Evolutionary conservation across 352 stramenopile species (phyloP), one percentile per base, ranked within the genome.

Genomic region (Pythium brachiatum): DNA sequence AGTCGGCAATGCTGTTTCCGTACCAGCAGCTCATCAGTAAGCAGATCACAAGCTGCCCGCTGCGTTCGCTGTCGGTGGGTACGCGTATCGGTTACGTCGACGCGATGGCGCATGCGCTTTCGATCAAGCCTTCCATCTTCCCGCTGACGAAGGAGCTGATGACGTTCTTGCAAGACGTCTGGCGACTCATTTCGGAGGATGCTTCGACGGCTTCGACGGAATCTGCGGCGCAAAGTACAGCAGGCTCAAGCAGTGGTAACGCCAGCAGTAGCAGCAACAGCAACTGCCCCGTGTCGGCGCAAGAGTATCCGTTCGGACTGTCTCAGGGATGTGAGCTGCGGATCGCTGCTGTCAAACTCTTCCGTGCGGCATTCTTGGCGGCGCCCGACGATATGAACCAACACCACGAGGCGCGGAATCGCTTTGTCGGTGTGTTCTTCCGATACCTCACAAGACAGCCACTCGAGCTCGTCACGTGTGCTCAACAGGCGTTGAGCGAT

Each of bases 371-470:
- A 0, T 95, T 97, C 74, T 54, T 95, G 41, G 78, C 88, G 23
- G 82, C 83, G 11, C 83, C 86, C 0, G 81, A 94, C 25, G 84
- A 95, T 36, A 74, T 97, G 27, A 94, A 94, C 57, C 75, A 91
- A 61, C 75, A 94, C 62, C 86, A 93, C 31, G 88, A 95, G 53
- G 79, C 88, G 38, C 73, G 88, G 18, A 93, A 94, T 70, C 84
- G 85, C 9, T 94, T 95, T 63, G 86, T 94, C 23, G 84, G 86
- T 23, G 81, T 94, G 12, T 94, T 94, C 86, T 98, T 95, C 70
- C 89, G 79, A 36, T 97, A 84, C 81, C 91, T 91, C 52, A 98
- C 75, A 20, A 88, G 76, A 2, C 87, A 96, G 16, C 84, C 86
- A 0, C 74, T 94, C 12, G 82, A 96, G 59, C 66, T 95, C 23